These are phyloP conservation scores for Ogataea naganishii DNA, from an alignment of 805 yeast genomes.

Conservation along the genomic window DNA sequence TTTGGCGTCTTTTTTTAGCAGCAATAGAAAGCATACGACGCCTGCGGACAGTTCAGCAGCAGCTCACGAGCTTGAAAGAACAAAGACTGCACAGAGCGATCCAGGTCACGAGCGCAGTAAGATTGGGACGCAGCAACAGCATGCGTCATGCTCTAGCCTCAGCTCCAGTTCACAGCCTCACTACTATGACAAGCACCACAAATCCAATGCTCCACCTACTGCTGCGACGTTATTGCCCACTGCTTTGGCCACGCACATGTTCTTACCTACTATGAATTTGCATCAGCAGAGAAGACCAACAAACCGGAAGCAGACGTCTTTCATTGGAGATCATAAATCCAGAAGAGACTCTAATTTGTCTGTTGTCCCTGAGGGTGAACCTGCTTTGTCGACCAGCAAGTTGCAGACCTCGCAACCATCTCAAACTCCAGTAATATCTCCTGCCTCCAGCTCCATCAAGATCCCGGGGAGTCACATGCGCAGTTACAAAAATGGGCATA, in stretches of 20 bases:
- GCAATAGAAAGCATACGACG: constrained; percentile 27
- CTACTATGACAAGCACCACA: constrained; percentile 26
- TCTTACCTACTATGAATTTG: constrained; percentile 36
- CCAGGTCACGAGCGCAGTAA: too few species aligned
- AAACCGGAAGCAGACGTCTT: constrained; percentile 4
- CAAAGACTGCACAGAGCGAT: too few species aligned
- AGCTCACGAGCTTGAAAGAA: too few species aligned
- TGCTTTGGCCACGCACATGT: constrained; percentile 54
- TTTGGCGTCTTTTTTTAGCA: constrained; percentile 29
- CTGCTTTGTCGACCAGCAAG: too few species aligned
- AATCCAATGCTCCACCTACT: constrained; percentile 53
- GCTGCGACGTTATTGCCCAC: constrained; percentile 52
- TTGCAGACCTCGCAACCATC: too few species aligned
- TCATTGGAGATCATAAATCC: neutral
- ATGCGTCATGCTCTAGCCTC: too few species aligned
- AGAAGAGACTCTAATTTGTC: neutral
- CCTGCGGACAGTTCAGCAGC: too few species aligned
- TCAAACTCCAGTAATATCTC: constrained; percentile 11
- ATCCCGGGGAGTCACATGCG: constrained; percentile 15
- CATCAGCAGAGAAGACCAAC: constrained; percentile 23
- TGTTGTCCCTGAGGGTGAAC: neutral
- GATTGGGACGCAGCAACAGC: too few species aligned
- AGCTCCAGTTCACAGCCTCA: constrained; percentile 9
- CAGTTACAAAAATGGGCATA: neutral
- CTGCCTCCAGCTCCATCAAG: constrained; percentile 19